Evolutionary conservation across 2,329 filamentous ascomycete species (phyloP), one percentile per base, ranked within the genome.

Genomic region (Corynespora cassiicola): DNA sequence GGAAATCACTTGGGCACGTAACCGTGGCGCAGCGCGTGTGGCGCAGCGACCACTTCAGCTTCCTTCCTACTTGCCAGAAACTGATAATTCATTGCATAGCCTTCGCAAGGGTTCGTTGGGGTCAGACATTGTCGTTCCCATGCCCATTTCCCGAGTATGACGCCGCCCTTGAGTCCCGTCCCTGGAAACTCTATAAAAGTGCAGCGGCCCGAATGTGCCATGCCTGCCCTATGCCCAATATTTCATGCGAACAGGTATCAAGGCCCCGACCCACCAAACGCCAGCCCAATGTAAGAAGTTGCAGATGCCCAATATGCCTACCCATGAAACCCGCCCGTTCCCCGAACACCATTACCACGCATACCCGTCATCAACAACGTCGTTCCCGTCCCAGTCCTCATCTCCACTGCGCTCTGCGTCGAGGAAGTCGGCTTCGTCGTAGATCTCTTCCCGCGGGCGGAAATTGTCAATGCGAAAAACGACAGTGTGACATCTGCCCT

Each of bases 401-500:
- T 80, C 76, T 3, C 75, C 75, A 65, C 66, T 87, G 67, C 69
- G 63, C 54, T 84, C 81, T 15, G 74, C 75, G 48, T 85, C 81
- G 10, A 88, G 65, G 53, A 92, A 91, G 60, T 92, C 87, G 1
- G 78, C 81, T 74, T 90, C 88, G 15, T 77, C 78, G 48, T 78
- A 88, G 45, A 86, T 82, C 16, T 78, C 71, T 68, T 90, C 87
- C 2, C 77, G 76, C 5, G 84, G 83, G 44, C 88, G 84, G 58
- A 88, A 80, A 61, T 91, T 91, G 65, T 91, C 88, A 50, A 91
- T 84, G 28, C 81, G 73, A 27, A 91, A 78, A 43, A 87, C 80
- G 12, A 91, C 86, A 5, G 82, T 75, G 25, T 84, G 77, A 56
- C 87, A 92, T 50, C 85, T 75, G 1, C 86, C 86, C 45, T 91